Evolutionary conservation across 2,329 filamentous ascomycete genomes (phyloP).

Genomic region (Aquanectria penicillioides): DNA sequence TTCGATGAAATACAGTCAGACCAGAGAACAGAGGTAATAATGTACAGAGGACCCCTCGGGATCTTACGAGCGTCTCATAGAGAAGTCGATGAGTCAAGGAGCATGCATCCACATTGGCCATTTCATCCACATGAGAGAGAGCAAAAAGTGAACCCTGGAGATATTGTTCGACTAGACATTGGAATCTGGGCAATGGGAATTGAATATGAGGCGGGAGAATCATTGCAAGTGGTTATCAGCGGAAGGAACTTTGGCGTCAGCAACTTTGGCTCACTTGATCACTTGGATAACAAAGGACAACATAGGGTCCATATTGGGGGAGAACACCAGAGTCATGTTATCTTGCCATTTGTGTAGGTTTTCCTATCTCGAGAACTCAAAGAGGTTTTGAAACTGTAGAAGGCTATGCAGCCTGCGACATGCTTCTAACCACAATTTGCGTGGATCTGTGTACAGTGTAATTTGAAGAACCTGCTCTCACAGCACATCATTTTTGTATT

Average conservation of each 20-base stretch:
- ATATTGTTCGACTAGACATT: slow-evolving; percentile 40
- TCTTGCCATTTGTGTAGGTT: slow-evolving; percentile 28
- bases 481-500: too few relatives aligned
- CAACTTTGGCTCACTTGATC: slow-evolving; percentile 19
- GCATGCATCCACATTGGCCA: slow-evolving; percentile 43
- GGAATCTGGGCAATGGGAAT: slow-evolving; percentile 44
- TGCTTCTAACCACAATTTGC: background rate
- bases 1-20: slow-evolving; percentile 34
- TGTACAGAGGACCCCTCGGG: slow-evolving; percentile 39
- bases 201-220: slow-evolving; percentile 41
- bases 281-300: slow-evolving; percentile 30
- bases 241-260: slow-evolving; percentile 32
- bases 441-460: too few relatives aligned
- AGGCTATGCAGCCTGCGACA: background rate
- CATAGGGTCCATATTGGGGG: slow-evolving; percentile 36
- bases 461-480: too few relatives aligned
- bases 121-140: slow-evolving; percentile 35
- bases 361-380: too few relatives aligned
- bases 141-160: slow-evolving; percentile 36
- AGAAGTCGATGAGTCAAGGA: slow-evolving; percentile 32
- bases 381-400: too few relatives aligned
- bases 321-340: slow-evolving; percentile 31
- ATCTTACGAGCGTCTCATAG: slow-evolving; percentile 32
- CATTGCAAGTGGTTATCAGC: slow-evolving; percentile 36
- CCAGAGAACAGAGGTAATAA: slow-evolving; percentile 36